phyloP scores from a whole-genome alignment of 176 grass and related monocot species.

The Poa pratensis region DNA sequence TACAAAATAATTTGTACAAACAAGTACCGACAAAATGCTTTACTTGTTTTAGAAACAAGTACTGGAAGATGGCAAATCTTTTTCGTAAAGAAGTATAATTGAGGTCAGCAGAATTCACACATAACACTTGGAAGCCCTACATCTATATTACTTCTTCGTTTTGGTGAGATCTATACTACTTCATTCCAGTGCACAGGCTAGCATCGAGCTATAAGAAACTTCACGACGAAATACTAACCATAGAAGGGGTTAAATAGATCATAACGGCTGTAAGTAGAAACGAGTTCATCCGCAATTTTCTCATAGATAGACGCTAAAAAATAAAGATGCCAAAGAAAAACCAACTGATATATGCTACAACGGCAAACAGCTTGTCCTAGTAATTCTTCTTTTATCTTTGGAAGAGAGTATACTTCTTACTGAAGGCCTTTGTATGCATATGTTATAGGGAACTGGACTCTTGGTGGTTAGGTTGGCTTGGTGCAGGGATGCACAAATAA shows the following conservation, averaged over 20 bases:
- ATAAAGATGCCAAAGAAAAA: neutral
- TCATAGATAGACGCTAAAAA: neutral
- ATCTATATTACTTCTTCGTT: constrained; percentile 1
- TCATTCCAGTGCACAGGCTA: constrained; percentile 10
- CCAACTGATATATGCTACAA: neutral
- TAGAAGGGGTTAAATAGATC: neutral
- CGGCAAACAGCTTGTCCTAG: neutral
- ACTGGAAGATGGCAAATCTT: neutral
- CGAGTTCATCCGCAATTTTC: neutral
- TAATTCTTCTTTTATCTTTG: neutral
- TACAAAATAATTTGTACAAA: neutral
- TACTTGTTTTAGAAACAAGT: neutral
- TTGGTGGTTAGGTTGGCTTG: constrained; percentile 6
- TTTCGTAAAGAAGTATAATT: neutral
- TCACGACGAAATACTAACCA: neutral
- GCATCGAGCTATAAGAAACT: neutral
- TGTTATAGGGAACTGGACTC: neutral
- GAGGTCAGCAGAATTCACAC: constrained; percentile 5
- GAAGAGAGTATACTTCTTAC: neutral
- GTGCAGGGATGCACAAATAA: neutral
- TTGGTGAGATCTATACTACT: neutral
- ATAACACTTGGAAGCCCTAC: constrained; percentile 4
- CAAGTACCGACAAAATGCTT: neutral
- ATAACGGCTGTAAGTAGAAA: neutral
- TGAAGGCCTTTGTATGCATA: neutral